A percentile compares a stretch with the other conserved stretches of the same genome.
phyloP scores from a whole-genome alignment of 306 rosid genomes.

The Myrica gale region DNA sequence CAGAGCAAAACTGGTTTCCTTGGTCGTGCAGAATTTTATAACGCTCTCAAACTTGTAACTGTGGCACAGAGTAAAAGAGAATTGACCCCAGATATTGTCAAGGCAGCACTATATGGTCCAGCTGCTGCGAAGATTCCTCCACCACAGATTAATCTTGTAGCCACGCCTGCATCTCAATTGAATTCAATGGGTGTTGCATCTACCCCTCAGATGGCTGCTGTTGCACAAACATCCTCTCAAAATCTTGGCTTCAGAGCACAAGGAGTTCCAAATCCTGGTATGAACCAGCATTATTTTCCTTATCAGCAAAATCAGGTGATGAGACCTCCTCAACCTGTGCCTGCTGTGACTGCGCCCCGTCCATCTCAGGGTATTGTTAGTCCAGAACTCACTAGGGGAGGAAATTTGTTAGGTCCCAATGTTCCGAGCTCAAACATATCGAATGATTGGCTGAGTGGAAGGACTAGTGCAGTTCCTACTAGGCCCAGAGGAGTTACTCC shows the following conservation, averaged over 20 bases:
- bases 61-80: constrained; percentile 96
- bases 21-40: constrained; percentile 77
- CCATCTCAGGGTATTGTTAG: constrained; percentile 52
- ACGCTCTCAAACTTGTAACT: constrained; percentile 89
- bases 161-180: constrained; percentile 42
- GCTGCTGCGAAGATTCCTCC: constrained; percentile 95
- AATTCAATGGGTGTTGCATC: constrained; percentile 44
- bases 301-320: constrained; percentile 54
- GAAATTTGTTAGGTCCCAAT: constrained; percentile 41
- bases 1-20: constrained; percentile 86
- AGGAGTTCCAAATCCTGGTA: constrained; percentile 51
- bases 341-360: constrained; percentile 38
- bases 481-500: constrained; percentile 62
- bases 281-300: constrained; percentile 53
- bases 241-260: constrained; percentile 62
- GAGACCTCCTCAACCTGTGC: constrained; percentile 68
- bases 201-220: constrained; percentile 51
- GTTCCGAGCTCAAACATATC: constrained; percentile 47
- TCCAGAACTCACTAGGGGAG: constrained; percentile 43
- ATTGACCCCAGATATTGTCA: constrained; percentile 80
- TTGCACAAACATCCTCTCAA: constrained; percentile 54
- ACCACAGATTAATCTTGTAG: constrained; percentile 71
- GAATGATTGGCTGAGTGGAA: constrained; percentile 65
- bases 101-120: constrained; percentile 80
- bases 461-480: constrained; percentile 46